Percentiles rank a stretch among this genome's conserved stretches.
phyloP scores from a whole-genome alignment of 2,329 filamentous ascomycete genomes.

The Chrysosporium queenslandicum region DNA sequence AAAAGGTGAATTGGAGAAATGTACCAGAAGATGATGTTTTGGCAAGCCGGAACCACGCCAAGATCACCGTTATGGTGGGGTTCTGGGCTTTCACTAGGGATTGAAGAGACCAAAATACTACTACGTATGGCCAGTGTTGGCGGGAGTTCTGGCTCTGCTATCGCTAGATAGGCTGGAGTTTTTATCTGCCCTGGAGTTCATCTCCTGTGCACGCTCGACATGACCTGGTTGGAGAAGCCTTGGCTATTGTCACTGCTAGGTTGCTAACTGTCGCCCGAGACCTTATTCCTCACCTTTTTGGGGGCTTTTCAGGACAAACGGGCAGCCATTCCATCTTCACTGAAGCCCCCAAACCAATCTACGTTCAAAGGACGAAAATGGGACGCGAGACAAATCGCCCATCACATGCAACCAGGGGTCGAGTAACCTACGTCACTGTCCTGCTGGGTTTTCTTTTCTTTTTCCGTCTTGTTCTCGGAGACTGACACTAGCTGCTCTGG shows the following conservation, averaged over 20 bases:
- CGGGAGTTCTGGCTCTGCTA: too few relatives aligned
- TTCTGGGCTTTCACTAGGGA: neutral
- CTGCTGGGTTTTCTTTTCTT: neutral
- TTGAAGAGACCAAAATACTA: neutral
- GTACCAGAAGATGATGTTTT: neutral
- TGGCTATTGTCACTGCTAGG: too few relatives aligned
- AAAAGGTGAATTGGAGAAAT: neutral
- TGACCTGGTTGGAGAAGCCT: too few relatives aligned
- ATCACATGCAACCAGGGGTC: slow-evolving; percentile 9
- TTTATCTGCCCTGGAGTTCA: too few relatives aligned
- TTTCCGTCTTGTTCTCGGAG: too few relatives aligned
- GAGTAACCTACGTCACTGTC: neutral
- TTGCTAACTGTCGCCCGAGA: neutral
- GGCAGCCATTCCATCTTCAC: too few relatives aligned
- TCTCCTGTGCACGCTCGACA: too few relatives aligned
- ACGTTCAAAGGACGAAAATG: too few relatives aligned
- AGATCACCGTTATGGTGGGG: slow-evolving; percentile 4
- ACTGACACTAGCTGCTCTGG: too few relatives aligned
- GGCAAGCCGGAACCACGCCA: neutral
- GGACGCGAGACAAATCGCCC: neutral
- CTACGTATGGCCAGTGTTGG: neutral
- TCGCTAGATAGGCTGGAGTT: too few relatives aligned
- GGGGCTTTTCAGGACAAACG: neutral
- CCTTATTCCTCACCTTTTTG: neutral
- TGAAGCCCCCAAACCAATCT: too few relatives aligned